A percentile compares a stretch with the other conserved stretches of the same genome.
These are phyloP conservation scores for Rugonectria rugulosa DNA, from an alignment of 2,329 filamentous ascomycete genomes.

Conservation along the genomic window DNA sequence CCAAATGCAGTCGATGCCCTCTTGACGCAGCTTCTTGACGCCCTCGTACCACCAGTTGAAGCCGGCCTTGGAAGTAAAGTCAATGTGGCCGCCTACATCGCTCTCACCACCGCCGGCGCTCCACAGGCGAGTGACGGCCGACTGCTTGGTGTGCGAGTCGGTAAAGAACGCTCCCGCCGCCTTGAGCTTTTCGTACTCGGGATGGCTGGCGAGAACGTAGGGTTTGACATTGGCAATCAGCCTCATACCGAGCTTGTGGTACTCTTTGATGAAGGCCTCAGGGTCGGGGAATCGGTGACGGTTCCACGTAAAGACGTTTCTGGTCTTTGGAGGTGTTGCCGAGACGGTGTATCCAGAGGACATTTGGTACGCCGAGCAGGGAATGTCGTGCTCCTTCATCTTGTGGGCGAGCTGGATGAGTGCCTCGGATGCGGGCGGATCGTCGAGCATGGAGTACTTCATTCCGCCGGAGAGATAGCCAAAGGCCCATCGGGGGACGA, in stretches of 20 bases:
- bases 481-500: slow-evolving; percentile 76
- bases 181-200: slow-evolving; percentile 69
- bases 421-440: slow-evolving; percentile 62
- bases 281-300: slow-evolving; percentile 73
- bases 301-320: slow-evolving; percentile 77
- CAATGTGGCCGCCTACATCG: slow-evolving; percentile 74
- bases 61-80: slow-evolving; percentile 73
- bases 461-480: slow-evolving; percentile 74
- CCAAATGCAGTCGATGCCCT: slow-evolving; percentile 78
- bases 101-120: slow-evolving; percentile 76
- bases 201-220: slow-evolving; percentile 72
- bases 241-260: slow-evolving; percentile 70
- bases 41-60: slow-evolving; percentile 78
- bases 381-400: slow-evolving; percentile 70
- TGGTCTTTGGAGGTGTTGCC: slow-evolving; percentile 70
- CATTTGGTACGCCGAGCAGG: slow-evolving; percentile 77
- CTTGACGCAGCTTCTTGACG: slow-evolving; percentile 65
- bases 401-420: slow-evolving; percentile 68
- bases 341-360: slow-evolving; percentile 76
- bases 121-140: slow-evolving; percentile 71
- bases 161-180: slow-evolving; percentile 68
- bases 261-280: slow-evolving; percentile 66
- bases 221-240: slow-evolving; percentile 78
- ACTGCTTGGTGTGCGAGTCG: slow-evolving; percentile 59
- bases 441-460: slow-evolving; percentile 61